Conservation (phyloP, 805 yeast species). For the Metschnikowia borealis region DNA sequence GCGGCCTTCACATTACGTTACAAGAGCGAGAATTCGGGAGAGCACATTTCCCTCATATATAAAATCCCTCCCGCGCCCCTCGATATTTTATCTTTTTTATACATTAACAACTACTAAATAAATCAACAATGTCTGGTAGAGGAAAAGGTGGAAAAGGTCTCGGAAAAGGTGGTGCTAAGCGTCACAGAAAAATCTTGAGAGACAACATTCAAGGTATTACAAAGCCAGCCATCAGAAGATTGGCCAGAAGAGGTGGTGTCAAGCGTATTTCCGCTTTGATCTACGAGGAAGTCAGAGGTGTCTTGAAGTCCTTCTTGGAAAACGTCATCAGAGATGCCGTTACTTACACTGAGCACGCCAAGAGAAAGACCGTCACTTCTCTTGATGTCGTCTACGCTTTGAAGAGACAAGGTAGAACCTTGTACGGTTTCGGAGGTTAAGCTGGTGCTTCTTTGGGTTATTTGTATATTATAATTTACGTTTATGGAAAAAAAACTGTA, state of each 20-base stretch:
- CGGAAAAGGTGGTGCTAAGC: constrained; percentile 99
- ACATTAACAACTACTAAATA: constrained; percentile 18
- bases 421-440: constrained; percentile 99
- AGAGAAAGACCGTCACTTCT: constrained; percentile 99
- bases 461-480: constrained; percentile 9
- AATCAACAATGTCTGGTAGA: constrained; percentile 85
- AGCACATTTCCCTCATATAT: constrained; percentile 9
- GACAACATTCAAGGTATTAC: constrained; percentile 99
- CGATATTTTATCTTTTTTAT: neutral
- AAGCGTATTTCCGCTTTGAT: constrained; percentile 99
- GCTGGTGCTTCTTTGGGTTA: constrained; percentile 7
- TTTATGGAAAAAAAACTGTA: neutral
- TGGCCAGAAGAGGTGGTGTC: constrained; percentile 99
- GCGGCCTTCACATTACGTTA: neutral
- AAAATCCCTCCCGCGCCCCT: constrained; percentile 15
- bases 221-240: constrained; percentile 99
- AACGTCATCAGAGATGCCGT: constrained; percentile 98
- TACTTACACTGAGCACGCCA: constrained; percentile 99
- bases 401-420: constrained; percentile 99
- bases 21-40: neutral
- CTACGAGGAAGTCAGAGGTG: constrained; percentile 98
- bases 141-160: constrained; percentile 99
- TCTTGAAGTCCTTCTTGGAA: constrained; percentile 91
- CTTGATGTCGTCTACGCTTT: constrained; percentile 98
- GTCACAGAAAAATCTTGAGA: constrained; percentile 99